Conservation (phyloP, 2,329 filamentous ascomycete species). For the Curvularia eragrostidis region DNA sequence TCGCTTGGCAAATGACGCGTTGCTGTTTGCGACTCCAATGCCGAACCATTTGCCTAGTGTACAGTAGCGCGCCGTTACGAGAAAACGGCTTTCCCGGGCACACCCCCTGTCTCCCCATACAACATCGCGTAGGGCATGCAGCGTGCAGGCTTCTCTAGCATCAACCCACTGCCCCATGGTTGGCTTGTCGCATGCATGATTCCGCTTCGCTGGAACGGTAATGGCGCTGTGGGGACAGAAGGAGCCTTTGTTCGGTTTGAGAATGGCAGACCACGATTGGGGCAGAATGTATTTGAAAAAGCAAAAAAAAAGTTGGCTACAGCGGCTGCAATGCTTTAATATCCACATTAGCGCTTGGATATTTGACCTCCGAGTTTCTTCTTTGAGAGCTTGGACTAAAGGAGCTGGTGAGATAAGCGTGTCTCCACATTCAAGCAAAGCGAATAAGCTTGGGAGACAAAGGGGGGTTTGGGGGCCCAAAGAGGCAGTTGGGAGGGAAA, state of each 20-base stretch:
- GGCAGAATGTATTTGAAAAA: not conserved
- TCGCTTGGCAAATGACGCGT: constrained; percentile 1
- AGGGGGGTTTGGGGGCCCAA: not conserved
- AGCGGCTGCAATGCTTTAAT: not conserved
- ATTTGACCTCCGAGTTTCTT: not conserved
- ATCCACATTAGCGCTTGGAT: not conserved
- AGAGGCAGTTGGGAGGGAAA: not conserved
- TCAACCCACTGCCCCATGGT: not conserved
- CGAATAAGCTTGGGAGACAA: not conserved
- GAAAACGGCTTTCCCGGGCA: not conserved
- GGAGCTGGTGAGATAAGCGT: not conserved
- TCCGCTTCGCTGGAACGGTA: not conserved
- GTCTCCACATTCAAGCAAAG: not conserved
- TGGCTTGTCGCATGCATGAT: not conserved
- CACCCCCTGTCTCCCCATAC: not conserved
- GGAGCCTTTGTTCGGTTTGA: not conserved
- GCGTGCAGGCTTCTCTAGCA: not conserved
- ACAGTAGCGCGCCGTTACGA: not conserved
- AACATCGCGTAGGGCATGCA: not conserved
- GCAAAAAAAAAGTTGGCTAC: not conserved
- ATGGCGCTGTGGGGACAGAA: not conserved
- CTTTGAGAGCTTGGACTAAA: not conserved
- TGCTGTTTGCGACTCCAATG: constrained; percentile 6
- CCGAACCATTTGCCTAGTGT: constrained; percentile 2
- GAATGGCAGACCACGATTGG: not conserved